Conservation (phyloP, 148 eudicot genomes). For the Chenopodium suecicum region DNA sequence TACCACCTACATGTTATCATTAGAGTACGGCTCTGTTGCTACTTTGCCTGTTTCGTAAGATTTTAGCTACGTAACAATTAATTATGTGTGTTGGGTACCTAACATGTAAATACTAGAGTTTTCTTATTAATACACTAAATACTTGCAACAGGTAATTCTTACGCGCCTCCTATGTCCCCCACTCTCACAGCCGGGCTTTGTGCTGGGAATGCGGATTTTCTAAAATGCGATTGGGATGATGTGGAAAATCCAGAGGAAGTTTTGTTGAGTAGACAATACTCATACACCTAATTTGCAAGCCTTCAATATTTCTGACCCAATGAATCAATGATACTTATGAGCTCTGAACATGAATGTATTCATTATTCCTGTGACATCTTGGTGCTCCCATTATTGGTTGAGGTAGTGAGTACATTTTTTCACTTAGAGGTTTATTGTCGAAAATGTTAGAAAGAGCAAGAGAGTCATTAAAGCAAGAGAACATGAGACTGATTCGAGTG, state of each 20-base stretch:
- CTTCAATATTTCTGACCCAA: neutral
- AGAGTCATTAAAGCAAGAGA: neutral
- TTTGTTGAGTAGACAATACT: constrained; percentile 32
- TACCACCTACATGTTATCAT: neutral
- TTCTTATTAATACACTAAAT: neutral
- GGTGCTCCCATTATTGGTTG: neutral
- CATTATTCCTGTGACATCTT: neutral
- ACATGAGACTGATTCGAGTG: neutral
- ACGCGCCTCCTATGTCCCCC: constrained; percentile 53
- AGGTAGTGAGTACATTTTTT: neutral
- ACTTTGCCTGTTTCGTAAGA: neutral
- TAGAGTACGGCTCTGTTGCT: neutral
- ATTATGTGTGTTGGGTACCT: neutral
- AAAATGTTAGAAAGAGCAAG: neutral
- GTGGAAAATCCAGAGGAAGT: constrained; percentile 30
- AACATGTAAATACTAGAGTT: neutral
- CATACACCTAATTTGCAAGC: constrained; percentile 1
- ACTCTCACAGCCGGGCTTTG: constrained; percentile 47
- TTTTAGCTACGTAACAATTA: neutral
- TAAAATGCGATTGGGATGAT: constrained; percentile 39
- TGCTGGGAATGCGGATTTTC: constrained; percentile 33
- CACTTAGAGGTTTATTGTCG: no score
- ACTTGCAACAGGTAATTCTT: constrained; percentile 35
- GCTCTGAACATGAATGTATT: neutral
- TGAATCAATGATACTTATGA: neutral